These are phyloP conservation scores for Sedum album DNA, from an alignment of 164 flowering plant species.

Conservation along the genomic window DNA sequence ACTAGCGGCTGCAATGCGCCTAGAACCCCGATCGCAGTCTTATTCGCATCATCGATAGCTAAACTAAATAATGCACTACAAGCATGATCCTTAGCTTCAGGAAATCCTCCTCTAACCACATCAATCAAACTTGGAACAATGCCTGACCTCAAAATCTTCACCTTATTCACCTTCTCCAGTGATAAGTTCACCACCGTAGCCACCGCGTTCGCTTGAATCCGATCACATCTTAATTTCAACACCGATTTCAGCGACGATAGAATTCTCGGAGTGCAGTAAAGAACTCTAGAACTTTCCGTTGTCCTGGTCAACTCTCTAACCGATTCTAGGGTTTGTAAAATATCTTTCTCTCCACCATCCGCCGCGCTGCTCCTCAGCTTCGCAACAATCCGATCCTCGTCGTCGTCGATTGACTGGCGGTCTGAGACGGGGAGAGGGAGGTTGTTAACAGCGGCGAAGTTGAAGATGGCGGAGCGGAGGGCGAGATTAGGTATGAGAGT, in stretches of 20 bases:
- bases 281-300: conserved; percentile 17
- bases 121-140: conserved; percentile 37
- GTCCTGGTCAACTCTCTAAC: conserved; percentile 25
- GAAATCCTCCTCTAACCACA: conserved; percentile 33
- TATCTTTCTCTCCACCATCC: conserved; percentile 16
- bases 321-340: conserved; percentile 21
- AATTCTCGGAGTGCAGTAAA: conserved; percentile 22
- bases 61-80: conserved; percentile 37
- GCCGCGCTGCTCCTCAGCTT: conserved; percentile 28
- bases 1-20: conserved; percentile 36
- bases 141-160: conserved; percentile 42
- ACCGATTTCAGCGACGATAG: conserved; percentile 25
- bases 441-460: conserved; percentile 19
- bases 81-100: conserved; percentile 48
- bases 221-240: conserved; percentile 18
- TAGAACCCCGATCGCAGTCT: conserved; percentile 38
- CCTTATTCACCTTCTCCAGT: conserved; percentile 29
- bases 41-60: conserved; percentile 30
- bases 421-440: conserved; percentile 17
- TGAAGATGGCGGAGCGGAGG: conserved; percentile 30
- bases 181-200: conserved; percentile 40
- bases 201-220: conserved; percentile 29
- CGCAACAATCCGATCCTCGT: conserved; percentile 17
- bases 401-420: conserved; percentile 18
- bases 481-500: conserved; percentile 38